Conservation (phyloP, 345 rosid genomes). For the Turritis glabra region DNA sequence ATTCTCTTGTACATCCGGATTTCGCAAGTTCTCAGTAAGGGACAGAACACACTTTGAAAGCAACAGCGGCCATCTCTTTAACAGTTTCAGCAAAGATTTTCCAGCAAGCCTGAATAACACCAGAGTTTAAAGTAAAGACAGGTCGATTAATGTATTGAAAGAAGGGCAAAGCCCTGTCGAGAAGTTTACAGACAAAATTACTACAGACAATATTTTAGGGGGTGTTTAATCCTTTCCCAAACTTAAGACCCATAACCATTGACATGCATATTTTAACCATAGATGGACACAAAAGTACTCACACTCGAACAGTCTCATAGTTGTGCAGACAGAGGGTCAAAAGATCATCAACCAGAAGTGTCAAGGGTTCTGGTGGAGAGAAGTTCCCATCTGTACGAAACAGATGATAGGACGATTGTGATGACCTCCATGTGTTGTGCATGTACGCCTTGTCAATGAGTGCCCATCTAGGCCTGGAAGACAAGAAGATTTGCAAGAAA, state of each 20-base stretch:
- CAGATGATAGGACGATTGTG: slow-evolving; percentile 90
- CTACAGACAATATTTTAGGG: not conserved
- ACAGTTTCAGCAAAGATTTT: slow-evolving; percentile 80
- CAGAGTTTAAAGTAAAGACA: slow-evolving; percentile 12
- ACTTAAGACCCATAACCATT: slow-evolving; percentile 11
- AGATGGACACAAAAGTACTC: slow-evolving; percentile 44
- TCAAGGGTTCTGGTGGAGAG: slow-evolving; percentile 70
- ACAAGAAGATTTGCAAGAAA: slow-evolving; percentile 23
- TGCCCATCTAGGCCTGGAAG: slow-evolving; percentile 96
- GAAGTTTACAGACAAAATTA: slow-evolving; percentile 6
- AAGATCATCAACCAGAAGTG: slow-evolving; percentile 81
- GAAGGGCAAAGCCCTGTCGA: slow-evolving; percentile 9
- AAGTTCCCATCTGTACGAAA: slow-evolving; percentile 76
- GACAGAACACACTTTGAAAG: slow-evolving; percentile 82
- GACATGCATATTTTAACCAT: slow-evolving; percentile 19
- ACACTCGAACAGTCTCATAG: slow-evolving; percentile 95
- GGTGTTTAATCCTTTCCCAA: slow-evolving; percentile 1
- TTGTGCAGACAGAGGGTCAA: slow-evolving; percentile 81
- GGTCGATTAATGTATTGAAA: slow-evolving; percentile 22
- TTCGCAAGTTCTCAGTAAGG: slow-evolving; percentile 66
- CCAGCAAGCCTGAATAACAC: slow-evolving; percentile 82
- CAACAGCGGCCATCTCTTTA: slow-evolving; percentile 95
- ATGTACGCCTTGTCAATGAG: slow-evolving; percentile 90
- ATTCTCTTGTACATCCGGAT: slow-evolving; percentile 65
- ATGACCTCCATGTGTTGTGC: slow-evolving; percentile 97